Evolutionary conservation across 2,329 filamentous ascomycete genomes (phyloP).

Genomic region (Paracoccidioides brasiliensis): DNA sequence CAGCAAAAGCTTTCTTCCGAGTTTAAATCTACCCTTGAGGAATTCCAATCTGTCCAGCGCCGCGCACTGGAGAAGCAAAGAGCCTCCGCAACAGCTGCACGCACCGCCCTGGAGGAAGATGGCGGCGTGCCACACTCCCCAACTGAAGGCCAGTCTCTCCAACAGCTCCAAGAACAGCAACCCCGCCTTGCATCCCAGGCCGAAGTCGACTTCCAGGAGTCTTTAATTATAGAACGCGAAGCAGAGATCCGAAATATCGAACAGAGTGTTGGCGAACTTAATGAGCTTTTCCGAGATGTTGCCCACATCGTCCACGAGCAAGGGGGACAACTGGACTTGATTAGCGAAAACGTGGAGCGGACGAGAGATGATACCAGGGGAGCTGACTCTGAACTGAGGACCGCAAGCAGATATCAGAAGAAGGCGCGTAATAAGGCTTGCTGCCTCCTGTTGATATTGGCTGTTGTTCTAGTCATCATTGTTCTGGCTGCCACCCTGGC

Average conservation of each 20-base stretch:
- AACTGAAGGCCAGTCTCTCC: slow-evolving; percentile 44
- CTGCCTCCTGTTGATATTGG: slow-evolving; percentile 76
- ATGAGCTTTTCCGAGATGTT: slow-evolving; percentile 95
- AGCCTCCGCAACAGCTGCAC: slow-evolving; percentile 68
- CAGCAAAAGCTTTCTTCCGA: slow-evolving; percentile 90
- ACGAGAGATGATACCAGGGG: slow-evolving; percentile 70
- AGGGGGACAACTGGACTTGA: slow-evolving; percentile 74
- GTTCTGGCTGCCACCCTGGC: slow-evolving; percentile 74
- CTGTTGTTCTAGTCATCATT: slow-evolving; percentile 79
- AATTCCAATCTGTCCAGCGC: slow-evolving; percentile 88
- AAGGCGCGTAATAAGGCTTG: slow-evolving; percentile 90
- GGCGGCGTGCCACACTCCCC: slow-evolving; percentile 17
- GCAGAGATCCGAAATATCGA: slow-evolving; percentile 96
- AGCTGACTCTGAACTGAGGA: slow-evolving; percentile 72
- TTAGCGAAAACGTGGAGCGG: slow-evolving; percentile 75
- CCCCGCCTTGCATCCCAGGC: slow-evolving; percentile 75
- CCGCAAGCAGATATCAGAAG: slow-evolving; percentile 86
- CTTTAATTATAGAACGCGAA: slow-evolving; percentile 89
- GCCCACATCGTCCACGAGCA: slow-evolving; percentile 94
- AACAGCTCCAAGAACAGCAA: slow-evolving; percentile 64
- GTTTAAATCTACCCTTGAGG: slow-evolving; percentile 74
- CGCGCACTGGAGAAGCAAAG: slow-evolving; percentile 85
- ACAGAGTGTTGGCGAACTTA: slow-evolving; percentile 86
- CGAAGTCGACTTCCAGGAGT: slow-evolving; percentile 96
- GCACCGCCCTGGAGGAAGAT: slow-evolving; percentile 59